Evolutionary conservation across 2,329 filamentous ascomycete genomes (phyloP).

Genomic region (Talaromyces rugulosus): DNA sequence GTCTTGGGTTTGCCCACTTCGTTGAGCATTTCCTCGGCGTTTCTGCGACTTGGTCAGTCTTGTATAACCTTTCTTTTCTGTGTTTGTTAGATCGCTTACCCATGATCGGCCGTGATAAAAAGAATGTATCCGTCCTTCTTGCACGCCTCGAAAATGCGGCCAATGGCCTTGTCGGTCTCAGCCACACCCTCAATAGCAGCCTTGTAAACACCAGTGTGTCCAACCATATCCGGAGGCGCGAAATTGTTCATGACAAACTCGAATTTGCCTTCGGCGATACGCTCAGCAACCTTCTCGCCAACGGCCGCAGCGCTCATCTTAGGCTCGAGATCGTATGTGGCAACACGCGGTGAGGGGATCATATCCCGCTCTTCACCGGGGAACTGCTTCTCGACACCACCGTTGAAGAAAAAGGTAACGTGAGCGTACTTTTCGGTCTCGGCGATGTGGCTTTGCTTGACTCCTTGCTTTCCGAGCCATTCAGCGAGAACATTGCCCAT

Average conservation of each 20-base stretch:
- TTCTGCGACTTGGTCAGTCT: conserved; percentile 42
- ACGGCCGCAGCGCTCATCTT: conserved; percentile 94
- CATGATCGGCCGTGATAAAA: conserved; percentile 95
- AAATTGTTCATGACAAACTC: conserved; percentile 99
- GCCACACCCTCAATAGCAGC: conserved; percentile 80
- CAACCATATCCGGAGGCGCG: conserved; percentile 98
- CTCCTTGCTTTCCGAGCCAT: conserved; percentile 83
- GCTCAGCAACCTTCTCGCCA: conserved; percentile 82
- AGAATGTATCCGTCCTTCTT: conserved; percentile 89
- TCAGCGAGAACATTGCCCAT: conserved; percentile 99
- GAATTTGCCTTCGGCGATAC: conserved; percentile 78
- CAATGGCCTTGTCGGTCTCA: conserved; percentile 91
- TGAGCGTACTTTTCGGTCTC: conserved; percentile 99
- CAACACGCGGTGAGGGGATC: conserved; percentile 89
- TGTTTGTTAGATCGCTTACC: conserved; percentile 46
- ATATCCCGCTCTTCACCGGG: conserved; percentile 87
- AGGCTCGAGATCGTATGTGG: conserved; percentile 87
- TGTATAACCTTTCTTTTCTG: not conserved
- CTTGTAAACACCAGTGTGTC: conserved; percentile 95
- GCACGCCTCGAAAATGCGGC: conserved; percentile 86
- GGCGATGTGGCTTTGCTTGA: conserved; percentile 92
- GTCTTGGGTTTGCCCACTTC: conserved; percentile 95
- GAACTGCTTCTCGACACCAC: conserved; percentile 95
- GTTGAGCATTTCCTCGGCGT: conserved; percentile 99
- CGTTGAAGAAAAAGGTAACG: conserved; percentile 99